Evolutionary conservation across 768 basidiomycete genomes (phyloP).

Genomic region (Mycena venus): DNA sequence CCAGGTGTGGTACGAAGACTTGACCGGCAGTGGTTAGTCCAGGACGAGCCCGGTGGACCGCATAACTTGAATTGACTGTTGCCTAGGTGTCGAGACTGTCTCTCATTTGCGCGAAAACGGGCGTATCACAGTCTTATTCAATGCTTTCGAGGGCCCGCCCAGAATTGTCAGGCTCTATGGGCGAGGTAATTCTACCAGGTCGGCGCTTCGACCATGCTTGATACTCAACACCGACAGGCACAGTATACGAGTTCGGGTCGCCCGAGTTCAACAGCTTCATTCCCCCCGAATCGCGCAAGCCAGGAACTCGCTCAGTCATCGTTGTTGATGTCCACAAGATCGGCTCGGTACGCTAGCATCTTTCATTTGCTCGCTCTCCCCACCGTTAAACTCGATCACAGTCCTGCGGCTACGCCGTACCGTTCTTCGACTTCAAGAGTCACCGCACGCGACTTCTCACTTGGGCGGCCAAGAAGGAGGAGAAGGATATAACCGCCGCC

Average conservation of each 20-base stretch:
- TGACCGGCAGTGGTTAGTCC: constrained; percentile 75
- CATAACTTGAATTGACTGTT: constrained; percentile 28
- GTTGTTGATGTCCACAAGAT: constrained; percentile 74
- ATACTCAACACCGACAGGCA: constrained; percentile 52
- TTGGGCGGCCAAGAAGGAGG: constrained; percentile 60
- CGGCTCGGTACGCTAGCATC: constrained; percentile 50
- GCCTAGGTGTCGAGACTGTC: constrained; percentile 67
- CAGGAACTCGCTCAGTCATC: constrained; percentile 73
- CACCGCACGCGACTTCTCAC: constrained; percentile 68
- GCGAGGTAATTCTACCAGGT: constrained; percentile 61
- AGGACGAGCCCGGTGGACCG: neutral
- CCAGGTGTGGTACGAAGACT: constrained; percentile 81
- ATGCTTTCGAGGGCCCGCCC: constrained; percentile 71
- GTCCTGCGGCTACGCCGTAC: constrained; percentile 79
- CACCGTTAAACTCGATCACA: constrained; percentile 39
- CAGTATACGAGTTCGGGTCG: constrained; percentile 72
- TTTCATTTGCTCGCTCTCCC: neutral
- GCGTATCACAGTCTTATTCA: constrained; percentile 72
- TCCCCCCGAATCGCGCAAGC: constrained; percentile 57
- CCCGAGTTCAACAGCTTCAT: constrained; percentile 70
- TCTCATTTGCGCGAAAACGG: constrained; percentile 75
- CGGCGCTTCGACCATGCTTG: constrained; percentile 34
- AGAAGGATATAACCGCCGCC: constrained; percentile 46
- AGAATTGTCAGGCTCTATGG: constrained; percentile 73
- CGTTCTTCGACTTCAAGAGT: constrained; percentile 68